Percentiles rank a stretch among this genome's conserved stretches.
phyloP scores from a whole-genome alignment of 1,284 basidiomycete genomes.

The Sanghuangporus weigelae region DNA sequence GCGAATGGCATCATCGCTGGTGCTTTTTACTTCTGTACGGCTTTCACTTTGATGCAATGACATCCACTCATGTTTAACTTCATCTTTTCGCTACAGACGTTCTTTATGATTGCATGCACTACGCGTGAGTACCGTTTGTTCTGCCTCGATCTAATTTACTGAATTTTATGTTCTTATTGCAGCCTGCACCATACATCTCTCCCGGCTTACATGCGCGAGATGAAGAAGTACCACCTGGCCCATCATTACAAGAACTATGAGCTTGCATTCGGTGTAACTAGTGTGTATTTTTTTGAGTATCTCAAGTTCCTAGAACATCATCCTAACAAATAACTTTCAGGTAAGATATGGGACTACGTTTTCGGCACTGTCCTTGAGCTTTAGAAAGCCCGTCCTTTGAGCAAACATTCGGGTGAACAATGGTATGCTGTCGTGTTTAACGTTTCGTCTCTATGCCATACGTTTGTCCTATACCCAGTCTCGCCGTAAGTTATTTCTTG shows the following conservation, averaged over 20 bases:
- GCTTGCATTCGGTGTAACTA: conserved; percentile 96
- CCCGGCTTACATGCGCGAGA: conserved; percentile 81
- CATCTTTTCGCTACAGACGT: conserved; percentile 48
- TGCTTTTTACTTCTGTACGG: conserved; percentile 84
- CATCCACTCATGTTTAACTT: conserved; percentile 12
- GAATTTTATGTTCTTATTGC: conserved; percentile 14
- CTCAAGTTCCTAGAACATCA: not conserved
- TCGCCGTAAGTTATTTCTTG: not conserved
- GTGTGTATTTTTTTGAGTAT: conserved; percentile 34
- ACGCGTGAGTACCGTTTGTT: conserved; percentile 53
- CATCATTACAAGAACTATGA: conserved; percentile 99
- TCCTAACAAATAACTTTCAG: conserved; percentile 29
- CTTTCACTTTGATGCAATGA: not conserved
- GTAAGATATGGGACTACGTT: conserved; percentile 92
- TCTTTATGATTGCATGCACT: conserved; percentile 90
- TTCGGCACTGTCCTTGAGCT: conserved; percentile 74
- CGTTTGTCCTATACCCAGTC: not conserved
- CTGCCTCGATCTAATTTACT: not conserved
- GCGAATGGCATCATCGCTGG: conserved; percentile 95
- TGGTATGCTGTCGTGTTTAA: not conserved
- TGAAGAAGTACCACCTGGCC: conserved; percentile 98
- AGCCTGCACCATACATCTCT: conserved; percentile 88
- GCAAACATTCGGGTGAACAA: not conserved
- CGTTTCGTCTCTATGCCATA: not conserved
- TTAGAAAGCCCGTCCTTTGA: not conserved